Base-by-base conservation (phyloP, 2,329 filamentous ascomycete species). In the Diaporthe sp. region DNA sequence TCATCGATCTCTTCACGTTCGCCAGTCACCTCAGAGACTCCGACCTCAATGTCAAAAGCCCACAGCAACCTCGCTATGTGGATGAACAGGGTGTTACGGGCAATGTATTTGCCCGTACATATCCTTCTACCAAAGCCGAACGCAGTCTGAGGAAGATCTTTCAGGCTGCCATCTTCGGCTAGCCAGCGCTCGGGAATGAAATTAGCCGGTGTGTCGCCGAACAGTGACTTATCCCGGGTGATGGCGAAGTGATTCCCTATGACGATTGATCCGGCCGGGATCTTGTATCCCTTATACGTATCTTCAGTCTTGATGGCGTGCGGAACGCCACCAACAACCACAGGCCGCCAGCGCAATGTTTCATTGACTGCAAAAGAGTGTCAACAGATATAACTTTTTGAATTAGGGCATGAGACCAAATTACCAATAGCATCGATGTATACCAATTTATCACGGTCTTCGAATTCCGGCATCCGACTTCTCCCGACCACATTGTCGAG, bases 141-240 rank as follows among this genome's bases (percentile, higher is more conserved):
- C 5, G 35, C 58, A 8, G 58, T 42, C 13, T 19, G n/a, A 7
- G 58, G 58, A 27, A 61, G n/a, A 3, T 61, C 58, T 22, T 22
- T 61, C 35, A 61, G 4, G 35, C 35, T 17, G 3, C 35, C 58
- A 8, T 42, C 58, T 19, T 27, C 58, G 19, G 37, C 37, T 4
- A 61, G 58, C 58, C 58, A 61, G 13, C 58, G 58, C 58, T 42
- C 58, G 17, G 58, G 58, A 8, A 61, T 30, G 15, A 61, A 42
- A 13, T 42, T 35, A 2, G 37, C 37, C 13, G 37, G 35, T 12
- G n/a, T 42, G n/a, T 39, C 22, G n/a, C 58, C 58, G 25, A 61
- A 42, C 2, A 27, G 8, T 9, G 35, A 42, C 35, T 42, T n/a
- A 8, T 61, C 35, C 1, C 35, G 58, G 7, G 58, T 61, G 8